Base-by-base conservation (phyloP, 2,329 filamentous ascomycete genomes). In the Calonectria honghensis region DNA sequence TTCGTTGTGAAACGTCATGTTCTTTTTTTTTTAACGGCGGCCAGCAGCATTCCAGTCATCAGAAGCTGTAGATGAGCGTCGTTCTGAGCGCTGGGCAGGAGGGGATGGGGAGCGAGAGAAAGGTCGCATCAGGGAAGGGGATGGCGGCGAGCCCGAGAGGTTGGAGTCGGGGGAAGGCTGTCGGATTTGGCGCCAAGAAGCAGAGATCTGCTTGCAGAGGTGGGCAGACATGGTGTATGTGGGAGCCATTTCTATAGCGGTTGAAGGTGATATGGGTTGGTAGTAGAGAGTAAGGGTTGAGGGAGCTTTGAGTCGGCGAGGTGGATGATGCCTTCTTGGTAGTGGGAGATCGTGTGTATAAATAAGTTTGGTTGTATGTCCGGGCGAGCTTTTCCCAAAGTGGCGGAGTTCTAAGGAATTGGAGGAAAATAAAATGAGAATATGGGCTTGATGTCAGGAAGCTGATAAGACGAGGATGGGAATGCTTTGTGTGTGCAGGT, bases 201-300 rank as follows among this genome's bases (percentile, higher is more conserved):
- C 86, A 85, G 88, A 90, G 84, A 92, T 89, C 79, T 91, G 87
- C 83, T 90, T 91, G 89, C 89, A 90, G 83, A 92, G 85, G 79
- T 92, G 90, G 79, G 90, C 89, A 20, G 90, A 91, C 87, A 92
- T 91, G 77, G 90, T 91, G 85, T 91, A 90, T 48, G 90, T 91
- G 66, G 89, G 90, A 70, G 89, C 87, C 90, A 92, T 92, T 51
- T 77, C 85, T 76, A 65, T 51, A 52, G 72, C 68, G 18, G 59
- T 39, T 16, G n/a, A 63, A 59, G 48, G 57, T 76, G 52, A 68
- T 68, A 54, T 61, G 61, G 70, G 51, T 51, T 64, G 45, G 37
- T 45, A 57, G 37, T 45, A 57, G 29, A 67, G 41, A 54, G 29
- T 57, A 24, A 45, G 16, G 27, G 41, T n/a, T 24, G 66, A 41